These are phyloP conservation scores for Candida saitoana DNA, from an alignment of 805 yeast genomes.

Conservation along the genomic window DNA sequence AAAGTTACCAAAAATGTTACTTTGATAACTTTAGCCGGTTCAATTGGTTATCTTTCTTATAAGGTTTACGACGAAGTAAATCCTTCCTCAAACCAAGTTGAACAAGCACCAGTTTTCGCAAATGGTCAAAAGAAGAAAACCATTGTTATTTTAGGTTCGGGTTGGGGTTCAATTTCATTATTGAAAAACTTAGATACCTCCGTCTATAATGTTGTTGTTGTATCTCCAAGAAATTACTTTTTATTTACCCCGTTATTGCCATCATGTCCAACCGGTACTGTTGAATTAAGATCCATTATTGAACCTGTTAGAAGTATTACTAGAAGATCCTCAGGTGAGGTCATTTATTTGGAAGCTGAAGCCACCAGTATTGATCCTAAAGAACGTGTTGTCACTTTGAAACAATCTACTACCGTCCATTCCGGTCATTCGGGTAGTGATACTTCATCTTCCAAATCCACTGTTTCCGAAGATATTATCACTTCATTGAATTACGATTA, in stretches of 20 bases:
- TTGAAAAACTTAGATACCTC: constrained; percentile 82
- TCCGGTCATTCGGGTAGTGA: constrained; percentile 53
- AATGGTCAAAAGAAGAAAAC: constrained; percentile 65
- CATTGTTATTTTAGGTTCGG: constrained; percentile 80
- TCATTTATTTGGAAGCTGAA: constrained; percentile 82
- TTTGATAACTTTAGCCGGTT: constrained; percentile 49
- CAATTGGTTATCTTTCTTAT: constrained; percentile 48
- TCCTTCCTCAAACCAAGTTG: constrained; percentile 52
- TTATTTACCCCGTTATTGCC: constrained; percentile 95
- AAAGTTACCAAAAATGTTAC: constrained; percentile 46
- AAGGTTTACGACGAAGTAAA: constrained; percentile 58
- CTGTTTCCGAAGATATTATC: constrained; percentile 41
- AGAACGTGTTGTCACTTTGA: constrained; percentile 59
- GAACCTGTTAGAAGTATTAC: constrained; percentile 90
- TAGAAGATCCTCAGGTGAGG: constrained; percentile 74
- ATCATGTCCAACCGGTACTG: constrained; percentile 90
- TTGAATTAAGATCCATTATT: constrained; percentile 84
- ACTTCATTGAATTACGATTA: constrained; percentile 66
- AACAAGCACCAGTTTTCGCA: constrained; percentile 53
- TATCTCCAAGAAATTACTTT: constrained; percentile 93
- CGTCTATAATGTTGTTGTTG: constrained; percentile 80
- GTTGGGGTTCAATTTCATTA: constrained; percentile 91
- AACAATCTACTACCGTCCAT: constrained; percentile 54
- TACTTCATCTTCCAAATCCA: constrained; percentile 40
- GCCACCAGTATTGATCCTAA: constrained; percentile 79